Conservation (phyloP, 805 yeast genomes). For the Zygotorulaspora sp. region DNA sequence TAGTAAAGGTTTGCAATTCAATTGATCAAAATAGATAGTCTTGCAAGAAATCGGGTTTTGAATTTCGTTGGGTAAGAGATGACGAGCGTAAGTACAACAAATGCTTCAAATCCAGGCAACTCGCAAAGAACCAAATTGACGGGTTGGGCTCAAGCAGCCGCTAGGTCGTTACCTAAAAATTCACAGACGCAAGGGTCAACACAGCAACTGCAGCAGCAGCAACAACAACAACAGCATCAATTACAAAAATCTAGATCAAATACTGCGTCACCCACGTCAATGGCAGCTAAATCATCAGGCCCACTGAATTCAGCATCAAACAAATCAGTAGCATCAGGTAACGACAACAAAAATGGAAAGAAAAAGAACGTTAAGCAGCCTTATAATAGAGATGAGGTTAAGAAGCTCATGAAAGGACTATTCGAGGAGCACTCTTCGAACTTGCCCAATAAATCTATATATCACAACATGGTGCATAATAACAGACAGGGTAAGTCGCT, state of each 20-base stretch:
- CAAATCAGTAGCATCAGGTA: slow-evolving; percentile 1
- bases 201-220: slow-evolving; percentile 1
- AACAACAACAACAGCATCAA: slow-evolving; percentile 2
- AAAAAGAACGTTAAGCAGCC: slow-evolving; percentile 16
- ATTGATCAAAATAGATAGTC: too few species aligned
- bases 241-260: slow-evolving; percentile 3
- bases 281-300: background rate
- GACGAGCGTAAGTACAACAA: background rate
- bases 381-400: slow-evolving; percentile 29
- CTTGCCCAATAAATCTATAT: slow-evolving; percentile 10
- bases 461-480: slow-evolving; percentile 7
- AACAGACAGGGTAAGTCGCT: slow-evolving; percentile 11
- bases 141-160: slow-evolving; percentile 36
- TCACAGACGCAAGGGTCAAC: slow-evolving; percentile 10
- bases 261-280: slow-evolving; percentile 5
- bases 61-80: too few species aligned
- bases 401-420: slow-evolving; percentile 18
- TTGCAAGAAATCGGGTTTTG: too few species aligned
- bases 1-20: too few species aligned
- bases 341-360: slow-evolving; percentile 6
- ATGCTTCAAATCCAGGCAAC: background rate
- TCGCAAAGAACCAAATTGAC: slow-evolving; percentile 23
- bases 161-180: slow-evolving; percentile 24
- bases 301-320: background rate
- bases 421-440: slow-evolving; percentile 15